Base-by-base conservation (phyloP, 2,329 filamentous ascomycete genomes). In the Diaporthe sp. region DNA sequence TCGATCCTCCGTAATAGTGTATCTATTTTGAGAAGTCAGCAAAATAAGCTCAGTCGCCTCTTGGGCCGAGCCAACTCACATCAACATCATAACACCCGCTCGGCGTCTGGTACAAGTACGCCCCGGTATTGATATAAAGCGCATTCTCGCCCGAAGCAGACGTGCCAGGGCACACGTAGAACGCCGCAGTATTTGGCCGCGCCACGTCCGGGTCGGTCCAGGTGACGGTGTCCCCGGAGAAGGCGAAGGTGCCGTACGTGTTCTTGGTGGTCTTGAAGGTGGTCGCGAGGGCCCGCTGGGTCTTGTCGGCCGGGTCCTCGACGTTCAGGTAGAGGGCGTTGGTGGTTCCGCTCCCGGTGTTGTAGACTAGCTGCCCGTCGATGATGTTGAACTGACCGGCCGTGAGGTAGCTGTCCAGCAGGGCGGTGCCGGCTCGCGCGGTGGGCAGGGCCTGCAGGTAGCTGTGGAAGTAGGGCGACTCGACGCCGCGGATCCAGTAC, bases 321-420 rank as follows among this genome's bases (percentile, higher is more conserved):
- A 90, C 85, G 75, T 84, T 82, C 75, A 85, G 81, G 79, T 87
- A 87, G n/a, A 86, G 81, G 31, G 81, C 79, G 7, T 80, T 79
- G 10, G 79, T 76, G 44, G 81, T 79, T 2, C 82, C 77, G 74
- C 60, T 55, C 34, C 82, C 80, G 42, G 83, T 83, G 74, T 90
- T 83, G 76, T 88, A 84, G 0, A 89, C 85, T 0, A 90, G 85
- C 80, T 91, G 89, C 0, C 88, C 88, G 44, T 84, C 82, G 2
- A 86, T 81, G 76, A 91, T 84, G 76, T 89, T 87, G 82, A 88
- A 90, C 80, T 91, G 89, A 0, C 89, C 89, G 0, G 89, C 90
- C 1, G 87, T 87, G 12, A 83, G 85, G 81, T 87, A 85, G 79
- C 82, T 82, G 57, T 84, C 84, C 58, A 90, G 82, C 37, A 89